Percentiles rank a stretch among this genome's conserved stretches.
phyloP scores from a whole-genome alignment of 1,139 yeast genomes.

The Suhomyces bolitotheri region DNA sequence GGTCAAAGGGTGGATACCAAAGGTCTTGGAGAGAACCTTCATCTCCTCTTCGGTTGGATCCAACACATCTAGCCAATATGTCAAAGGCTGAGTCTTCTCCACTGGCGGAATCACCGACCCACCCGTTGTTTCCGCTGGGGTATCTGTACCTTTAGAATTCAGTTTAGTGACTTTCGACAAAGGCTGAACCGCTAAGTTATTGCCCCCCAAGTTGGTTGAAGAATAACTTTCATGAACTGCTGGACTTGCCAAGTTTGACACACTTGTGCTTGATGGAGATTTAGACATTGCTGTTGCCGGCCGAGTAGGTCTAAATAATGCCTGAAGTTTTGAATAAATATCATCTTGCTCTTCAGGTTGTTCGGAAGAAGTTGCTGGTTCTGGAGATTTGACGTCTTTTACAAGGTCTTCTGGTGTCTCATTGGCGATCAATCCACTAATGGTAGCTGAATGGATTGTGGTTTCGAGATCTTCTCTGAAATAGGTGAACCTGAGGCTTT shows the following conservation, averaged over 20 bases:
- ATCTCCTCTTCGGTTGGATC: conserved; percentile 96
- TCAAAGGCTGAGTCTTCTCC: conserved; percentile 26
- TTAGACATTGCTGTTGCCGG: conserved; percentile 14
- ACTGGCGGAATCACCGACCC: conserved; percentile 14
- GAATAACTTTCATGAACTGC: conserved; percentile 4
- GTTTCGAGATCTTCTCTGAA: conserved; percentile 87
- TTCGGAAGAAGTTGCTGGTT: neutral
- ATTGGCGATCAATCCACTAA: conserved; percentile 65
- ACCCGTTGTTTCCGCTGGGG: conserved; percentile 16
- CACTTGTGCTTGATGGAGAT: conserved; percentile 16
- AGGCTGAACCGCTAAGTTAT: conserved; percentile 9
- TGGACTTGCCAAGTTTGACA: conserved; percentile 8
- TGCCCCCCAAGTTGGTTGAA: conserved; percentile 6
- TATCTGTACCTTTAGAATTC: conserved; percentile 7
- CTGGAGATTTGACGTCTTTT: neutral
- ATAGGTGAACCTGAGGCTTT: conserved; percentile 71
- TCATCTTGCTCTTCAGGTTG: conserved; percentile 16
- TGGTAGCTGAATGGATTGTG: conserved; percentile 86
- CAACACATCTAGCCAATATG: conserved; percentile 90
- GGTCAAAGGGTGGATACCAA: conserved; percentile 93
- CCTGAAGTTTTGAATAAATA: conserved; percentile 22
- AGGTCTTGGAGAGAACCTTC: conserved; percentile 87
- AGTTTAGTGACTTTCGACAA: conserved; percentile 10
- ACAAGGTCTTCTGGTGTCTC: conserved; percentile 8
- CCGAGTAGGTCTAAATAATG: conserved; percentile 35